Base-by-base conservation (phyloP, 2,329 filamentous ascomycete genomes). In the Sporothrix variecibatus region DNA sequence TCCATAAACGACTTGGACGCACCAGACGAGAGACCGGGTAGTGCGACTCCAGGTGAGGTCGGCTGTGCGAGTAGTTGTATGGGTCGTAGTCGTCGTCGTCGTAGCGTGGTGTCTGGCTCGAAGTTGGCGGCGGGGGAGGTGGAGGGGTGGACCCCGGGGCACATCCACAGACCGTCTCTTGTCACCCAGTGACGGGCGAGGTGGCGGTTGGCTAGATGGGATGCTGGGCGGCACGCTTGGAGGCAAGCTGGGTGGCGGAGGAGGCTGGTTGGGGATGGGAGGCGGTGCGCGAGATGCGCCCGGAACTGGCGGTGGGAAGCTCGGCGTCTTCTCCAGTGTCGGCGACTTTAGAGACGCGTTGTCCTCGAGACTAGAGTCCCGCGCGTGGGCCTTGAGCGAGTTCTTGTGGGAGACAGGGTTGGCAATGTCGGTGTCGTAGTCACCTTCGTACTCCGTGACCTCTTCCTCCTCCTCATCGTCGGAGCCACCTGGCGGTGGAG, bases 401-500 rank as follows among this genome's bases (percentile, higher is more conserved):
- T 97, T 95, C 82, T 97, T 98, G 82, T 97, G 94, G 73, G 93
- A 94, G n/a, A 90, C 94, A 11, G 94, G 92, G n/a, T 95, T 94
- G 1, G 93, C 95, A 80, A 98, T 98, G 81, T 98, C 96, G 7
- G 96, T 98, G 78, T 98, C 96, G 81, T 98, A 98, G 80, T 98
- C 96, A 7, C 95, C 96, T 80, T 99, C 96, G 80, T 98, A 98
- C 80, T 98, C 95, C 0, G 94, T 97, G 46, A 94, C 88, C 79
- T 97, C 94, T 75, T 93, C 94, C 75, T 92, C 92, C 34, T 90
- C 91, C 17, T 92, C 91, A 43, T 90, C 90, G 43, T 92, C 91
- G 31, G 40, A 43, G 0, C 28, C 82, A 11, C 82, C 82, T 75
- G 86, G 80, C 11, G 49, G 58, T 9, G 53, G 17, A 17, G 67